Conservation (phyloP, 495 filamentous ascomycete species). For the Collariella sp. region DNA sequence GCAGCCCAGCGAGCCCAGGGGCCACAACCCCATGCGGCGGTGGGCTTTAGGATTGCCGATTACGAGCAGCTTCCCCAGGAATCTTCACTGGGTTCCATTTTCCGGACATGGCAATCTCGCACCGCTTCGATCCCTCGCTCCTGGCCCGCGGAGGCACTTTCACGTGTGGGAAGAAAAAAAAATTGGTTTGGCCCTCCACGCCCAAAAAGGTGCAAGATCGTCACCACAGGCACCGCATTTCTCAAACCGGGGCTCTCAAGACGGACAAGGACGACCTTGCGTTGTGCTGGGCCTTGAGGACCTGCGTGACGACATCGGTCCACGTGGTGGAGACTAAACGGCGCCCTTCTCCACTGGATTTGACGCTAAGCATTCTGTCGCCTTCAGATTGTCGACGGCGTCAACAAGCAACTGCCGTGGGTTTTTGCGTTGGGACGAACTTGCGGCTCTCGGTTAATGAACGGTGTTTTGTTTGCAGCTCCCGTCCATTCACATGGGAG, state of each 20-base stretch:
- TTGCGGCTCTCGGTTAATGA: neutral
- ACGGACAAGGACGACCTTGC: neutral
- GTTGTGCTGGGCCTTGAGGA: neutral
- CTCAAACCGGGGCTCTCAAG: neutral
- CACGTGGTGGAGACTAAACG: neutral
- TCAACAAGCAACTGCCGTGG: neutral
- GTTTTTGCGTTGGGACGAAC: conserved; percentile 2
- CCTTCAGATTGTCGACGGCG: neutral
- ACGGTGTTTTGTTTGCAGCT: neutral
- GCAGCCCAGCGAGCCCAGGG: neutral
- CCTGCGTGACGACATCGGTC: neutral
- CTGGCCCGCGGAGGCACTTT: neutral
- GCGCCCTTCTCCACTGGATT: neutral
- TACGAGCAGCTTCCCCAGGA: neutral
- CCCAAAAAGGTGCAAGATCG: too few relatives aligned
- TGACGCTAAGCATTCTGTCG: neutral
- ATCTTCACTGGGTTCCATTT: neutral
- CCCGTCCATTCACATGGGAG: neutral
- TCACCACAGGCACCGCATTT: too few relatives aligned
- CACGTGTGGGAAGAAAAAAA: neutral
- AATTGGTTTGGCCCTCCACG: too few relatives aligned
- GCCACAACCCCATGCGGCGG: neutral
- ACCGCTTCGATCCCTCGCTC: neutral
- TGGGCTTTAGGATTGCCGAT: neutral
- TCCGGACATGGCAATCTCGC: too few relatives aligned